These are phyloP conservation scores for Verticillium longisporum DNA, from an alignment of 2,329 filamentous ascomycete species.

Conservation along the genomic window DNA sequence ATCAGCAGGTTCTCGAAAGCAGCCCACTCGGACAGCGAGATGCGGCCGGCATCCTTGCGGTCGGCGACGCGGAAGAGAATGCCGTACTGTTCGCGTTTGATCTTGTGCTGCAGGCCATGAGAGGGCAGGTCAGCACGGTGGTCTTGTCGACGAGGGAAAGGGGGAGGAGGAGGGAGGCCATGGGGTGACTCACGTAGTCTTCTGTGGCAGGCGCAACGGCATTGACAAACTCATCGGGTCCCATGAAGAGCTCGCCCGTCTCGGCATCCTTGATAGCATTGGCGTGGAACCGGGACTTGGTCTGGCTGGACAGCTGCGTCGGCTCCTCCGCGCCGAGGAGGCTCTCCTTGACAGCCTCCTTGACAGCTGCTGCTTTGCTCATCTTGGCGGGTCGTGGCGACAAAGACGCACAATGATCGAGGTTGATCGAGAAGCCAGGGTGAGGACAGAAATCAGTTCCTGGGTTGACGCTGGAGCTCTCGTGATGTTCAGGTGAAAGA, in stretches of 20 bases:
- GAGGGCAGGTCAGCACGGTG: not conserved
- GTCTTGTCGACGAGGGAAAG: not conserved
- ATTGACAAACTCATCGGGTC: conserved; percentile 79
- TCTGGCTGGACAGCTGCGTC: conserved; percentile 63
- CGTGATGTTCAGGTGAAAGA: not conserved
- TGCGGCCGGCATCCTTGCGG: conserved; percentile 62
- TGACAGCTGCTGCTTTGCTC: conserved; percentile 43
- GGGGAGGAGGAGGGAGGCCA: not conserved
- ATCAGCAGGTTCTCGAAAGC: conserved; percentile 89
- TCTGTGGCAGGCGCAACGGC: conserved; percentile 81
- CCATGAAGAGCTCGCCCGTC: conserved; percentile 73
- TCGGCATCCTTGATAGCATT: conserved; percentile 70
- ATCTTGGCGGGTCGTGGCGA: conserved; percentile 18
- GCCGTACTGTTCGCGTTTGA: conserved; percentile 90
- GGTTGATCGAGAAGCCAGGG: not conserved
- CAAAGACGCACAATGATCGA: not conserved
- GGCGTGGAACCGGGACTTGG: conserved; percentile 67
- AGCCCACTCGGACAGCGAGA: conserved; percentile 80
- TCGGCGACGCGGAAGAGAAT: conserved; percentile 92
- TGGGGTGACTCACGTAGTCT: conserved; percentile 70
- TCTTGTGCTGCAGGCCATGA: conserved; percentile 71
- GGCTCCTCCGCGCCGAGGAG: conserved; percentile 58
- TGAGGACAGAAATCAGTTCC: not conserved
- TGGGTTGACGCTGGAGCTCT: not conserved
- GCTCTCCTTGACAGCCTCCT: conserved; percentile 71